Conservation (phyloP, 441 rosid species). For the Syzygium malaccense region DNA sequence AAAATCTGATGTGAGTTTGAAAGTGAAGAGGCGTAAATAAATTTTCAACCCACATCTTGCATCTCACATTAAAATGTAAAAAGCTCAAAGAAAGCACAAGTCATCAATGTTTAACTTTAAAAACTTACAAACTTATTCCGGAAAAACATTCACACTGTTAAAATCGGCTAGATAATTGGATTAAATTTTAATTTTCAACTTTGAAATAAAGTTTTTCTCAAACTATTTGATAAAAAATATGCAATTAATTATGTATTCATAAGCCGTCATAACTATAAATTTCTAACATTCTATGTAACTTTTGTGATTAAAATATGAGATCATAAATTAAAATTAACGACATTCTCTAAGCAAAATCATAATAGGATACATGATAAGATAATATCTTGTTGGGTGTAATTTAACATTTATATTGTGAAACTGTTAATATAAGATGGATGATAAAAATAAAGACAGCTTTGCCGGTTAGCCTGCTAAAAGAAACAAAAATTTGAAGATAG, state of each 20-base stretch:
- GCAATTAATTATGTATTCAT: neutral
- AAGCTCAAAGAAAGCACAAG: neutral
- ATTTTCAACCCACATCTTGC: neutral
- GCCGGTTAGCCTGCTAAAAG: neutral
- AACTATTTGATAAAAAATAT: neutral
- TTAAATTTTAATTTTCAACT: neutral
- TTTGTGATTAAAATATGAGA: neutral
- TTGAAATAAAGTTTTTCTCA: neutral
- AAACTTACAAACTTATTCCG: neutral
- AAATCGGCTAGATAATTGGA: neutral
- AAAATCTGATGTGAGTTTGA: neutral
- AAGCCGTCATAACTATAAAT: neutral
- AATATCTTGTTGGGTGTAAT: neutral
- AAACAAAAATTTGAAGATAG: neutral
- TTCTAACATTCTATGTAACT: neutral
- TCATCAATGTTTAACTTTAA: neutral
- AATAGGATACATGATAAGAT: neutral
- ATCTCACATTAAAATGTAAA: neutral
- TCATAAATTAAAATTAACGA: neutral
- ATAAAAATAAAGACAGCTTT: neutral
- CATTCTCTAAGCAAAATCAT: neutral
- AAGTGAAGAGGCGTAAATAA: neutral
- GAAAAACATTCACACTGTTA: neutral
- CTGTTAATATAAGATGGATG: fast-evolving
- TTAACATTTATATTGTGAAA: neutral